Conservation (phyloP, 805 yeast genomes). For the Ascoidea asiatica region DNA sequence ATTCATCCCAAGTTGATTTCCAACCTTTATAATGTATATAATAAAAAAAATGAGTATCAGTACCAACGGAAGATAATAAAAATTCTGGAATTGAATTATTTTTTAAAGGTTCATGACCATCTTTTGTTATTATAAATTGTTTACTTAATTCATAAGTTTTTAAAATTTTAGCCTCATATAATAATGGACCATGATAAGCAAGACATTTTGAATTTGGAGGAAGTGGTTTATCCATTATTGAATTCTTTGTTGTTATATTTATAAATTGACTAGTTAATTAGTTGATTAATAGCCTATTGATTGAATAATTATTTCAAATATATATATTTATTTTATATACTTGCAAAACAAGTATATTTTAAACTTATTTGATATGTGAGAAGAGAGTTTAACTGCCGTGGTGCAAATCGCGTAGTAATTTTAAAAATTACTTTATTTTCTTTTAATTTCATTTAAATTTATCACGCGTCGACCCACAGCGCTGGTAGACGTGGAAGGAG, state of each 20-base stretch:
- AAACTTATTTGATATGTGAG: too few relatives aligned
- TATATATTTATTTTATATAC: too few relatives aligned
- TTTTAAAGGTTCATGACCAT: slow-evolving; percentile 21
- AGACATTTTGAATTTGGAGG: slow-evolving; percentile 30
- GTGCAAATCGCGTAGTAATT: too few relatives aligned
- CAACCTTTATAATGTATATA: slow-evolving; percentile 88
- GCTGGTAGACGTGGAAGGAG: too few relatives aligned
- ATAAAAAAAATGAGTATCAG: slow-evolving; percentile 27
- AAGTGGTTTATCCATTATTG: background rate
- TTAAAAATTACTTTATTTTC: too few relatives aligned
- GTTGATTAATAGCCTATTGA: too few relatives aligned
- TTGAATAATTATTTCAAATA: too few relatives aligned
- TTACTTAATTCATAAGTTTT: slow-evolving; percentile 46
- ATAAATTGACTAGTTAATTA: too few relatives aligned
- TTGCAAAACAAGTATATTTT: too few relatives aligned
- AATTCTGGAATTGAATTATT: slow-evolving; percentile 5
- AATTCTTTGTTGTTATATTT: background rate
- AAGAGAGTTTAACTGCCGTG: too few relatives aligned
- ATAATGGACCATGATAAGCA: slow-evolving; percentile 83
- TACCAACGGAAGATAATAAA: background rate
- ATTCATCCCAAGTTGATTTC: slow-evolving; percentile 94
- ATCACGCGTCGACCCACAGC: too few relatives aligned
- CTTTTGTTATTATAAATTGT: slow-evolving; percentile 24
- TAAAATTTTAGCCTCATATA: slow-evolving; percentile 77
- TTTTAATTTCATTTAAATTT: too few relatives aligned